Evolutionary conservation across 371 early-diverging fungal genomes (phyloP).

Genomic region (Blastocladiella emersonii): DNA sequence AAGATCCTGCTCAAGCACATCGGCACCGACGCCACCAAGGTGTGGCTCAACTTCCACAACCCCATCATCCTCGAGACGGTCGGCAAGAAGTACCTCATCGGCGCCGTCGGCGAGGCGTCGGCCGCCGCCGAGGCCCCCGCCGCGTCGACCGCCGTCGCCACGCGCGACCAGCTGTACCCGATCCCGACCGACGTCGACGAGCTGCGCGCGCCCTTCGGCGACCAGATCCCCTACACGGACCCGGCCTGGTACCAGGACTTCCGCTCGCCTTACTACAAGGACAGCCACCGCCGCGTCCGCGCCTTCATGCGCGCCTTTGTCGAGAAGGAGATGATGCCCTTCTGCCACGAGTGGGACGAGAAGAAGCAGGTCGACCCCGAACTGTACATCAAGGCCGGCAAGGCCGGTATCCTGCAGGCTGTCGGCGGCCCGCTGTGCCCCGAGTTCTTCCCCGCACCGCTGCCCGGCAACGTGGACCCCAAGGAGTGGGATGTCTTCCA

Average conservation of each 20-base stretch:
- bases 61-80: conserved; percentile 4
- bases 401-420: conserved; percentile 54
- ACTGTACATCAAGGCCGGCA: conserved; percentile 52
- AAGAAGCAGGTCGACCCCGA: conserved; percentile 53
- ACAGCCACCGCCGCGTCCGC: conserved; percentile 56
- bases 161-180: not conserved
- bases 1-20: conserved; percentile 49
- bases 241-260: conserved; percentile 72
- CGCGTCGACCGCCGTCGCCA: conserved; percentile 2
- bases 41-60: conserved; percentile 5
- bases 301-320: conserved; percentile 54
- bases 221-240: conserved; percentile 66
- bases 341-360: conserved; percentile 74
- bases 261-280: conserved; percentile 52
- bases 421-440: conserved; percentile 31
- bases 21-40: conserved; percentile 71
- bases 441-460: conserved; percentile 17
- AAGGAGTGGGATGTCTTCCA: conserved; percentile 64
- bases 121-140: not conserved
- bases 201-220: conserved; percentile 44
- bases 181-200: not conserved
- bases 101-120: not conserved
- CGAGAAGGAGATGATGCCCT: conserved; percentile 67
- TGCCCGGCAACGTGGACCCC: conserved; percentile 30
- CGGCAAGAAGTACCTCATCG: conserved; percentile 4